Evolutionary conservation across 257 asterid species (phyloP), one percentile per base, ranked within the genome.

Genomic region (Ligustrum vulgare): DNA sequence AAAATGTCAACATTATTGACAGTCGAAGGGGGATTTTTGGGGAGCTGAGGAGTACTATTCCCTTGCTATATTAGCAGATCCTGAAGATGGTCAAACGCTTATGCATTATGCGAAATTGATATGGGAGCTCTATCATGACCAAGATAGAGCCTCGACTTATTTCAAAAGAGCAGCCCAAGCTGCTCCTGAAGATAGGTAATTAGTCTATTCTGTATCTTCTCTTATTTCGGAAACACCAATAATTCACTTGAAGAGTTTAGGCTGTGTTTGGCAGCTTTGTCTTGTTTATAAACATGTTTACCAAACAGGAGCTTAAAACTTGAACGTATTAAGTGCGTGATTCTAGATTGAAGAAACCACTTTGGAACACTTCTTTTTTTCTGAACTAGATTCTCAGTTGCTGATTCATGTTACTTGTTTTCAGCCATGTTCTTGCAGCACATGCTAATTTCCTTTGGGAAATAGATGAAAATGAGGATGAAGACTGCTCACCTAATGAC

Each of bases 371-470:
- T 41, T 8, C 16, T 36, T 3, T 1, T 1, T 25, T 3, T 5
- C 58, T 11, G 20, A 72, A n/a, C 62, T 54, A 37, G 18, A 41
- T 56, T 20, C 37, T 69, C 22, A 37, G 37, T 39, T 66, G 39
- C 71, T 74, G 75, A 81, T 39, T 54, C 69, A 51, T 77, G 22
- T 54, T 73, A 80, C 67, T 56, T 72, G 64, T 79, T 82, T 79
- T 65, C 90, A 94, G 99, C 79, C 63, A 91, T 82, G 87, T 92
- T 79, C 96, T 84, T 71, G 97, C 93, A 47, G 96, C 96, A 72
- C 87, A 87, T 77, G 94, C 98, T 43, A 84, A 86, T 77, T 92
- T 91, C 75, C 87, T 94, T 54, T 94, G 98, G 99, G 89, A 86
- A 31, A 75, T 84, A n/a, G 96, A 82, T 71, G 94, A 82, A 5